Evolutionary conservation across 2,329 filamentous ascomycete species (phyloP).

Genomic region (Apiospora aurea): DNA sequence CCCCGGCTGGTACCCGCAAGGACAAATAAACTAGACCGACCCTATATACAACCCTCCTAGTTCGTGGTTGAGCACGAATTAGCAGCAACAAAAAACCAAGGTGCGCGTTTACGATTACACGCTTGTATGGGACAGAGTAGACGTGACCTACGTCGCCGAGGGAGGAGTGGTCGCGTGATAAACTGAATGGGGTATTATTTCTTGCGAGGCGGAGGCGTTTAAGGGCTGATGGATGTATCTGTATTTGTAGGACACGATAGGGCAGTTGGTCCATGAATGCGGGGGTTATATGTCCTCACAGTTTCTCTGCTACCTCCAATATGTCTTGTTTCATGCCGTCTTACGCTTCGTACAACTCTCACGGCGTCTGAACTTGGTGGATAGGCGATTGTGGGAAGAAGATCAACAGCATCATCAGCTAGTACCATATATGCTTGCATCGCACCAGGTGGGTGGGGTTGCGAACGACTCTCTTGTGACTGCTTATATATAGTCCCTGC

Average conservation of each 20-base stretch:
- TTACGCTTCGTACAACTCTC: not conserved
- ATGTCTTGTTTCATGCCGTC: not conserved
- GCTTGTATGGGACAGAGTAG: not conserved
- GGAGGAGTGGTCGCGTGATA: not conserved
- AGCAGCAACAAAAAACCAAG: not conserved
- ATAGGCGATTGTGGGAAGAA: not conserved
- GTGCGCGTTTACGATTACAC: not conserved
- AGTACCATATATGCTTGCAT: not conserved
- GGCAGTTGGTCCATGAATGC: not conserved
- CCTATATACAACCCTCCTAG: not conserved
- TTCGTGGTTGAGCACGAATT: slow-evolving; percentile 21
- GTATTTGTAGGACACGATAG: slow-evolving; percentile 2
- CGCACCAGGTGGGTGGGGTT: too few species aligned
- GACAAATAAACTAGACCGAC: slow-evolving; percentile 48
- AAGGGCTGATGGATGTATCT: not conserved
- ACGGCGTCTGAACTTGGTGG: not conserved
- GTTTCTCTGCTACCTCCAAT: not conserved
- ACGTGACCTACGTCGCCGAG: not conserved
- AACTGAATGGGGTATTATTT: not conserved
- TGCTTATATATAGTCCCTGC: too few species aligned
- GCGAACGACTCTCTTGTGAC: too few species aligned
- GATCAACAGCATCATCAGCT: not conserved
- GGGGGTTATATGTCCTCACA: not conserved
- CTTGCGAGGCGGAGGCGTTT: slow-evolving; percentile 2
- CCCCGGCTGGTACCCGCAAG: slow-evolving; percentile 64